Evolutionary conservation across 495 filamentous ascomycete genomes (phyloP), one percentile per base, ranked within the genome.

Genomic region (Tuber microsphaerosporum): DNA sequence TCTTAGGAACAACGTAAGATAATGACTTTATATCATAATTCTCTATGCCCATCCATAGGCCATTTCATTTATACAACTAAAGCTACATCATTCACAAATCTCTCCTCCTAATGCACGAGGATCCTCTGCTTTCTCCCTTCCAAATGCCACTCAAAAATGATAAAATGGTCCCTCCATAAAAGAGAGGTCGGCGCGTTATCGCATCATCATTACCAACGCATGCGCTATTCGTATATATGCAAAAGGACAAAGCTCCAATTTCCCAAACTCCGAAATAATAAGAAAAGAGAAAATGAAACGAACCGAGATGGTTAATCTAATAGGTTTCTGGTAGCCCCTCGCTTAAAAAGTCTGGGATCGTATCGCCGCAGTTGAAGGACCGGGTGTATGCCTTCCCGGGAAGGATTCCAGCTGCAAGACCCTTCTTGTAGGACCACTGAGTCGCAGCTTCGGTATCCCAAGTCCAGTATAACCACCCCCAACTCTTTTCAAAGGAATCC

Each of bases 401-500:
- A 84, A 98, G 85, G 72, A 92, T 94, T 8, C 94, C 94, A 9
- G 92, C 92, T 76, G 88, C 89, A 84, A 96, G 87, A 0, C 93
- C 94, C 76, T 89, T 88, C 83, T 93, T 93, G 83, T 94, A 99
- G 84, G 93, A 97, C 95, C 95, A 99, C 85, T 98, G 95, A 56
- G 90, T 86, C 70, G 93, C 91, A 56, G 84, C 87, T 85, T 94
- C 91, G 5, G 91, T 94, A 75, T 89, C 85, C 92, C 91, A 93
- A 37, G 94, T 97, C 96, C 96, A 99, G 85, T 98, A 98, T 85
- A 97, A 94, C 95, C 96, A 98, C 70, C 96, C 96, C 90, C 92
- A 94, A 10, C 91, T 92, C 69, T 90, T 89, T 84, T 97, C 94
- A 77, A 97, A 99, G 43, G 89, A 91, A 22, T 88, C 85, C 93